Evolutionary conservation across 2,329 filamentous ascomycete species (phyloP).

Genomic region (Cladorrhinum sp.): DNA sequence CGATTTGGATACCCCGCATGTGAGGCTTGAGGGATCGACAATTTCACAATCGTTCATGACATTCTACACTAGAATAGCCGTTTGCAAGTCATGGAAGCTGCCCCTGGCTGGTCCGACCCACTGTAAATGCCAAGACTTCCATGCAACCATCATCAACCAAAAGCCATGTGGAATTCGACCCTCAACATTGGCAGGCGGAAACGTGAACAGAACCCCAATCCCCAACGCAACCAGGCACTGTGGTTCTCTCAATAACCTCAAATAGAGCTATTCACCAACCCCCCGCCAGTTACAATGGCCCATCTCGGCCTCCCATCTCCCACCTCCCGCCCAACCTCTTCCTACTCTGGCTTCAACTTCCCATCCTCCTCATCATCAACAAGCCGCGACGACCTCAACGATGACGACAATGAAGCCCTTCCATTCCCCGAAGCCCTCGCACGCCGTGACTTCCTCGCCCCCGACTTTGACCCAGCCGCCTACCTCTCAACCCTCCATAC

Average conservation of each 20-base stretch:
- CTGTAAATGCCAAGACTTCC: neutral
- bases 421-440: slow-evolving; percentile 86
- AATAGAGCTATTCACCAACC: too few relatives aligned
- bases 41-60: neutral
- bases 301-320: slow-evolving; percentile 32
- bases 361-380: slow-evolving; percentile 34
- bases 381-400: slow-evolving; percentile 19
- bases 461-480: slow-evolving; percentile 71
- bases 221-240: too few relatives aligned
- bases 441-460: slow-evolving; percentile 75
- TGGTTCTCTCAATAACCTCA: too few relatives aligned
- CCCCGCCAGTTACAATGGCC: slow-evolving; percentile 25
- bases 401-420: slow-evolving; percentile 64
- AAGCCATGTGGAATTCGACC: neutral
- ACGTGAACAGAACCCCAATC: too few relatives aligned
- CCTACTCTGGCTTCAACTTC: slow-evolving; percentile 42
- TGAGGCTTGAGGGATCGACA: neutral
- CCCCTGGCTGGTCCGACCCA: neutral
- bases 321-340: slow-evolving; percentile 30
- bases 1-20: neutral
- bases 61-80: too few relatives aligned
- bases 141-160: neutral
- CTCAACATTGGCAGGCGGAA: too few relatives aligned
- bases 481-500: slow-evolving; percentile 62
- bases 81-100: neutral